phyloP scores from a whole-genome alignment of 2,329 filamentous ascomycete genomes.

The Gaeumannomyces sp. region DNA sequence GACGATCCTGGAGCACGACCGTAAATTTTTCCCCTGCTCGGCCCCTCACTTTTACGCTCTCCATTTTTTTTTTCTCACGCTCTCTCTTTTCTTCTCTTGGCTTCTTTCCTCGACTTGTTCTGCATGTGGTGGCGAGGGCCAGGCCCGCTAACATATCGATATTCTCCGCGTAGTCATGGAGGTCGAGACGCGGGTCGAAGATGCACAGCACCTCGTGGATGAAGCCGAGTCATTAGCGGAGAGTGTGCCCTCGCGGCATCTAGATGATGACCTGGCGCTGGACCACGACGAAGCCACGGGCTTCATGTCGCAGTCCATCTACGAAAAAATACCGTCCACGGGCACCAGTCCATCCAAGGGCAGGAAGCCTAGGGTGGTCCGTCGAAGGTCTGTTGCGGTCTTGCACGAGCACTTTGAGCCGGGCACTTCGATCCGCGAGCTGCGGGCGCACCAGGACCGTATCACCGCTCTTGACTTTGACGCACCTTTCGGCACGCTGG shows the following conservation, averaged over 20 bases:
- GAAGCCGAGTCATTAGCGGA: slow-evolving; percentile 52
- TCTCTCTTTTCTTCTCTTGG: not conserved
- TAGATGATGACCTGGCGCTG: slow-evolving; percentile 45
- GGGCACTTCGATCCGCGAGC: slow-evolving; percentile 79
- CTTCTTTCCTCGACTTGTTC: not conserved
- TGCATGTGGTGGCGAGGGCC: not conserved
- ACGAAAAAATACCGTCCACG: slow-evolving; percentile 73
- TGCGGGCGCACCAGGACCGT: slow-evolving; percentile 80
- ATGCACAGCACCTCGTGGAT: slow-evolving; percentile 52
- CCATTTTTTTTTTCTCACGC: not conserved
- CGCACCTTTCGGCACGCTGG: slow-evolving; percentile 91
- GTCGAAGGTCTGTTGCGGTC: slow-evolving; percentile 84
- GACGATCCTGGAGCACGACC: slow-evolving; percentile 79
- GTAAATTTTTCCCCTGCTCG: slow-evolving; percentile 41
- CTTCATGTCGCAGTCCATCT: slow-evolving; percentile 98
- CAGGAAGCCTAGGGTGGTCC: slow-evolving; percentile 50
- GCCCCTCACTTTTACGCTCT: not conserved
- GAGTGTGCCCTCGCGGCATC: slow-evolving; percentile 38
- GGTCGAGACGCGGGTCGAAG: slow-evolving; percentile 55
- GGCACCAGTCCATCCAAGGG: slow-evolving; percentile 42
- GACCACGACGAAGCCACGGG: slow-evolving; percentile 40
- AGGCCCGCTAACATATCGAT: not conserved
- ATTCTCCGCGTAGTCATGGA: slow-evolving; percentile 47
- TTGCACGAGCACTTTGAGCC: slow-evolving; percentile 92
- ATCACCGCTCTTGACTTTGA: slow-evolving; percentile 94